Evolutionary conservation across 164 flowering plant genomes (phyloP).

Genomic region (Nymphaea thermarum): DNA sequence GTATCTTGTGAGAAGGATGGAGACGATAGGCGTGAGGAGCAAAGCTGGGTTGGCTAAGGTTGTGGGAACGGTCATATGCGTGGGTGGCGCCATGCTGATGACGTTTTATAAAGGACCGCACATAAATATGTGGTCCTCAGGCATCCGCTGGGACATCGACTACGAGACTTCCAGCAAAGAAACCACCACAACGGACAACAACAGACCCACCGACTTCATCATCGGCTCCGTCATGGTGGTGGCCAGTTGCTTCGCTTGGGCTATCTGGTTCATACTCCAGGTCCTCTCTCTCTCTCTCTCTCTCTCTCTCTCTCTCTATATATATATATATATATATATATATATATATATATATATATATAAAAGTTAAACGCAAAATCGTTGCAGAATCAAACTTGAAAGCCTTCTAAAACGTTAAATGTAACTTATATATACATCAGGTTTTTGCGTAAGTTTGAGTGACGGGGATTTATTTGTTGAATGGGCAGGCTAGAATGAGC

Average conservation of each 20-base stretch:
- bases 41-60: slow-evolving; percentile 56
- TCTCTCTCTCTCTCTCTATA: too few species aligned
- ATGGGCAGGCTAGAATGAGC: slow-evolving; percentile 35
- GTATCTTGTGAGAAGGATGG: slow-evolving; percentile 30
- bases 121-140: slow-evolving; percentile 35
- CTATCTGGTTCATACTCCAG: slow-evolving; percentile 65
- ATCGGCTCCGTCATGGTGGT: slow-evolving; percentile 53
- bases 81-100: slow-evolving; percentile 81
- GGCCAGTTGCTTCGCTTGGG: slow-evolving; percentile 45
- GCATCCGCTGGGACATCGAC: slow-evolving; percentile 40
- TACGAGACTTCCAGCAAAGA: too few species aligned
- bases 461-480: too few species aligned
- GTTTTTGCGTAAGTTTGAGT: too few species aligned
- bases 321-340: too few species aligned
- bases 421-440: too few species aligned
- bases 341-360: too few species aligned
- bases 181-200: too few species aligned
- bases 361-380: too few species aligned
- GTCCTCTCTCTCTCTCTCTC: slow-evolving; percentile 15
- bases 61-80: slow-evolving; percentile 56
- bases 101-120: slow-evolving; percentile 66
- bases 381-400: too few species aligned
- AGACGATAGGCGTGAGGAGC: slow-evolving; percentile 37
- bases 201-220: slow-evolving; percentile 3
- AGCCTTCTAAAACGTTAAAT: too few species aligned